Evolutionary conservation across 106 monocot species (phyloP).

Genomic region (Dendrobium huoshanense): DNA sequence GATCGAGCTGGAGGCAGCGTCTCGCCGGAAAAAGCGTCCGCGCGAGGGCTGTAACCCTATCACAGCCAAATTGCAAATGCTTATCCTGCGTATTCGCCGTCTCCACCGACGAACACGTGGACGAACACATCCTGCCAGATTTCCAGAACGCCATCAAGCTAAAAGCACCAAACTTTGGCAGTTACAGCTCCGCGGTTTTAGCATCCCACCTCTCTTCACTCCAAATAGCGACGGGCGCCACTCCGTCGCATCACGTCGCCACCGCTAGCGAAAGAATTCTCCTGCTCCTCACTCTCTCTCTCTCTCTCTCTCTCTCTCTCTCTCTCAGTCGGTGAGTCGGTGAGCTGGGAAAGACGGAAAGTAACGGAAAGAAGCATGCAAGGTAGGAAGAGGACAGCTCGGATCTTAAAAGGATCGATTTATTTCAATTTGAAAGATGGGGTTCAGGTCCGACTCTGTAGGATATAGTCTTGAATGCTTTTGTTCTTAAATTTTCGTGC

Average conservation of each 20-base stretch:
- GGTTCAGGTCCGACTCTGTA: background rate
- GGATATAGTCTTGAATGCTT: background rate
- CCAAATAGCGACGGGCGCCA: background rate
- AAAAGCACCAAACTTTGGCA: background rate
- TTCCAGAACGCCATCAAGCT: background rate
- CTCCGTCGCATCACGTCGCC: background rate
- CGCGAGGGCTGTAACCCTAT: background rate
- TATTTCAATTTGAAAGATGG: background rate
- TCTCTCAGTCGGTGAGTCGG: too few species aligned
- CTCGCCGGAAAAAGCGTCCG: slow-evolving; percentile 11
- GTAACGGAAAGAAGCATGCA: background rate
- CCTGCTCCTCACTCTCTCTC: too few species aligned
- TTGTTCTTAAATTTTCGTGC: too few species aligned
- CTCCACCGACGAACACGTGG: background rate
- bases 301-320: too few species aligned
- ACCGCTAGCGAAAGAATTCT: background rate
- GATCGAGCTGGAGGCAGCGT: slow-evolving; percentile 20
- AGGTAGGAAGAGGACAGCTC: background rate
- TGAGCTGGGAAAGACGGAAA: background rate
- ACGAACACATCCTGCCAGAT: background rate
- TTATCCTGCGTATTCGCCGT: background rate
- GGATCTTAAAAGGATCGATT: background rate
- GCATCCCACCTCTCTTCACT: background rate
- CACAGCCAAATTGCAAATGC: background rate
- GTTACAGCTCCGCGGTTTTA: background rate